Evolutionary conservation across 495 filamentous ascomycete genomes (phyloP).

Genomic region (Penicillium coffeae): DNA sequence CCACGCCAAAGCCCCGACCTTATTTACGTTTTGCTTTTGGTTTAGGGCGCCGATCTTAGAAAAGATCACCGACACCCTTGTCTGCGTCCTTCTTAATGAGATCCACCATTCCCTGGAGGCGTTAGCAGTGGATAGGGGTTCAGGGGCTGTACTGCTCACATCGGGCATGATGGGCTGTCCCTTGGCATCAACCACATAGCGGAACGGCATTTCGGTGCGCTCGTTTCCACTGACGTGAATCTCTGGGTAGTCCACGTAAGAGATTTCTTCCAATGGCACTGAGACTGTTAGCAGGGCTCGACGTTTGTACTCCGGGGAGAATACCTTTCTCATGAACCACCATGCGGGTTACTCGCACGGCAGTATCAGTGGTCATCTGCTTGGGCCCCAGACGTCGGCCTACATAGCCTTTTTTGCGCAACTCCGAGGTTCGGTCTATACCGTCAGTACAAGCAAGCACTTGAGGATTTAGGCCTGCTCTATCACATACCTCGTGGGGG

Average conservation of each 20-base stretch:
- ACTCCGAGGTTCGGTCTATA: constrained; percentile 85
- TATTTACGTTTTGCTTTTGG: not conserved
- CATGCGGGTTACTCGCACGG: constrained; percentile 86
- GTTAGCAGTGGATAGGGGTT: not conserved
- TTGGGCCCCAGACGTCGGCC: constrained; percentile 85
- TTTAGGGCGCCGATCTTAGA: constrained; percentile 46
- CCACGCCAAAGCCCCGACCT: not conserved
- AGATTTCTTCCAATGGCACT: constrained; percentile 73
- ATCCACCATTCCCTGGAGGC: constrained; percentile 79
- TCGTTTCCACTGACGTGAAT: constrained; percentile 86
- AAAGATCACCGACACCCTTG: constrained; percentile 82
- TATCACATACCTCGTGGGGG: constrained; percentile 89
- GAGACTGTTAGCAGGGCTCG: not conserved
- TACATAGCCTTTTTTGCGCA: constrained; percentile 86
- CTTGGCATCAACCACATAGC: constrained; percentile 74
- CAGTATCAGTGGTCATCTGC: constrained; percentile 99
- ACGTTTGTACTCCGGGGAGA: too few species aligned
- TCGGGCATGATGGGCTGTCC: constrained; percentile 85
- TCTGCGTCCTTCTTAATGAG: constrained; percentile 92
- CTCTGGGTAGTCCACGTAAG: constrained; percentile 83
- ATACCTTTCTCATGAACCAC: constrained; percentile 81
- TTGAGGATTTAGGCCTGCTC: too few species aligned
- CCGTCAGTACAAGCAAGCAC: too few species aligned
- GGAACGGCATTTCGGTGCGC: constrained; percentile 94
- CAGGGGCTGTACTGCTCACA: constrained; percentile 45